Evolutionary conservation across 2,329 filamentous ascomycete genomes (phyloP).

Genomic region (Arthroderma sp.): DNA sequence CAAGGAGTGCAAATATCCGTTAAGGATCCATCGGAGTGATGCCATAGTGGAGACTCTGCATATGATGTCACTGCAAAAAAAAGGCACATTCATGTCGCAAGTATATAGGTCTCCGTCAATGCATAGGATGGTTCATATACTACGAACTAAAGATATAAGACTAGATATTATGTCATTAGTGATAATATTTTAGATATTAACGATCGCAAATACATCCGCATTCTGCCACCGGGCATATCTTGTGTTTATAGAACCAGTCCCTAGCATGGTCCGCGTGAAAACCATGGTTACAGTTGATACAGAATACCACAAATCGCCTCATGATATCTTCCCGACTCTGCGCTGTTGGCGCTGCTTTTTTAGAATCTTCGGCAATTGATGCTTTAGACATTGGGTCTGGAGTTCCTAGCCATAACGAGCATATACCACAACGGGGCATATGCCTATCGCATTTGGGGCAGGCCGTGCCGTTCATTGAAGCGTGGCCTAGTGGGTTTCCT

Average conservation of each 20-base stretch:
- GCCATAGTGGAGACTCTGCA: too few species aligned
- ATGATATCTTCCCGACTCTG: constrained; percentile 35
- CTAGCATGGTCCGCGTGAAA: constrained; percentile 52
- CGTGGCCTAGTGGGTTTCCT: constrained; percentile 27
- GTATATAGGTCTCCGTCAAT: background rate
- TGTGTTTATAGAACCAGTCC: constrained; percentile 48
- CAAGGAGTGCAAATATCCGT: too few species aligned
- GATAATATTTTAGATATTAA: constrained; percentile 9
- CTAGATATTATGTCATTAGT: background rate
- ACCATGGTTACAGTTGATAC: constrained; percentile 51
- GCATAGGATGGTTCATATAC: background rate
- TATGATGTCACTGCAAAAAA: too few species aligned
- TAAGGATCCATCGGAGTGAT: too few species aligned
- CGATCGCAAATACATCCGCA: constrained; percentile 42
- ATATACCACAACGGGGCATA: constrained; percentile 52
- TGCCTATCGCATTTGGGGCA: constrained; percentile 51
- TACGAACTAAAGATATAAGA: too few species aligned
- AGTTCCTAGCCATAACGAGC: constrained; percentile 49
- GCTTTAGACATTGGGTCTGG: constrained; percentile 42
- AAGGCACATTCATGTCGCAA: too few species aligned
- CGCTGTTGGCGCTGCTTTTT: constrained; percentile 3
- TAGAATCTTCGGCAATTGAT: constrained; percentile 25
- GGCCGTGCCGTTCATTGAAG: constrained; percentile 38
- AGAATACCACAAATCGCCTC: constrained; percentile 47
- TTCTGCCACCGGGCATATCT: constrained; percentile 44